These are phyloP conservation scores for Diaporthe australafricana DNA, from an alignment of 2,329 filamentous ascomycete genomes.

Conservation along the genomic window DNA sequence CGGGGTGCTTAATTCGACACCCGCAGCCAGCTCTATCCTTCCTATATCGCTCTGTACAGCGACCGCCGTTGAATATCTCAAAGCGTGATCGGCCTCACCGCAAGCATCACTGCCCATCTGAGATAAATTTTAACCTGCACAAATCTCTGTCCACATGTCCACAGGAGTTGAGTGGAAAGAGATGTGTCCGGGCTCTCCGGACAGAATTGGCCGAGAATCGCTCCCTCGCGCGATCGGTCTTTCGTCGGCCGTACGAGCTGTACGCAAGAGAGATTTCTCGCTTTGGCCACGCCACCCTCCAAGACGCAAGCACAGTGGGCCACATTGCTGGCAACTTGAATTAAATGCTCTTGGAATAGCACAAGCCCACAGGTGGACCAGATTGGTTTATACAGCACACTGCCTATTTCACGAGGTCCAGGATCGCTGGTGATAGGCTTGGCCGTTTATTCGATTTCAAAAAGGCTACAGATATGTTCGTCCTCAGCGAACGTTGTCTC, in stretches of 20 bases:
- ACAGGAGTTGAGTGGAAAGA: background rate
- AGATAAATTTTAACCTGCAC: background rate
- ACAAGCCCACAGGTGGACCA: background rate
- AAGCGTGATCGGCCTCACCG: background rate
- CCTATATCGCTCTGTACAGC: background rate
- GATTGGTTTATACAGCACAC: background rate
- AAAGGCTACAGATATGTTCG: background rate
- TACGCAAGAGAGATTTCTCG: background rate
- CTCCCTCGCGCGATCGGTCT: slow-evolving; percentile 25
- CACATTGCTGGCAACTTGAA: background rate
- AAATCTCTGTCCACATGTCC: background rate
- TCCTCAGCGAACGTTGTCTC: background rate
- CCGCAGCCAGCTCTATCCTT: background rate
- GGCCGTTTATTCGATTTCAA: background rate
- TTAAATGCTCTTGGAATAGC: background rate
- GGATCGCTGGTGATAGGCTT: background rate
- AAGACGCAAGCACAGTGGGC: background rate
- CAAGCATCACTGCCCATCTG: background rate
- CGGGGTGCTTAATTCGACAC: slow-evolving; percentile 16
- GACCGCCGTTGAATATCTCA: background rate
- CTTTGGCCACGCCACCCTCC: background rate
- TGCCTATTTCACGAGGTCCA: background rate
- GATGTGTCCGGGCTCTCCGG: background rate
- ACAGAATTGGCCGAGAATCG: background rate
- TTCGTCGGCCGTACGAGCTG: slow-evolving; percentile 10